phyloP scores from a whole-genome alignment of 495 filamentous ascomycete genomes.

The Xylaria cubensis region DNA sequence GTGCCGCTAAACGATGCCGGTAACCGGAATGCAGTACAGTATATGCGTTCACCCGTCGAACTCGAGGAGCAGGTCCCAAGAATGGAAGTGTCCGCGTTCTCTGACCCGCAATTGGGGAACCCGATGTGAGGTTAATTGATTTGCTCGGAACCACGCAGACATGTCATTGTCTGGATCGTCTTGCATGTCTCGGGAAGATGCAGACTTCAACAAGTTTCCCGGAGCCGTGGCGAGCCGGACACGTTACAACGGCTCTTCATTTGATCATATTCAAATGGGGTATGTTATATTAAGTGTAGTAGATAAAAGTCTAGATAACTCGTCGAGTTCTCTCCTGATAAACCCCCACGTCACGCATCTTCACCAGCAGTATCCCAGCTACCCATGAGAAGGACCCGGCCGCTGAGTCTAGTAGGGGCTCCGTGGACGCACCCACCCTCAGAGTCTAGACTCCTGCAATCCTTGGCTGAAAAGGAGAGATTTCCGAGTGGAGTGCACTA shows the following conservation, averaged over 20 bases:
- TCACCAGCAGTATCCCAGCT: constrained; percentile 6
- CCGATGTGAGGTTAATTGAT: constrained; percentile 21
- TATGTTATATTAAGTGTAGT: constrained; percentile 8
- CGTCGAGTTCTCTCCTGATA: neutral
- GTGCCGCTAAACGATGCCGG: constrained; percentile 20
- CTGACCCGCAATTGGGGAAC: constrained; percentile 21
- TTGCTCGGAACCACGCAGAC: constrained; percentile 24
- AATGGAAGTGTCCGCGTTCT: constrained; percentile 21
- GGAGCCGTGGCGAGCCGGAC: constrained; percentile 26
- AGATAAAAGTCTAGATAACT: neutral
- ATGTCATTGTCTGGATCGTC: constrained; percentile 24
- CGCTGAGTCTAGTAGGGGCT: constrained; percentile 21
- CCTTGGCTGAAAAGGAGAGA: constrained; percentile 26
- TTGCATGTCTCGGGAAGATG: constrained; percentile 29
- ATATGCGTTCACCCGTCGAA: constrained; percentile 24
- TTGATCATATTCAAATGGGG: neutral
- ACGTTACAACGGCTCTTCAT: neutral
- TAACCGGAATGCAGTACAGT: constrained; percentile 23
- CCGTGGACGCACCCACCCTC: constrained; percentile 18
- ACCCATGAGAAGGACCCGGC: constrained; percentile 12
- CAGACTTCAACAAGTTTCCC: constrained; percentile 26
- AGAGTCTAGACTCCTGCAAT: constrained; percentile 28
- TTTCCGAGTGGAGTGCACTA: constrained; percentile 23
- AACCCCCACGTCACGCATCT: constrained; percentile 2
- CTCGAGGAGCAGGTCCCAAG: constrained; percentile 27